Percentiles rank a stretch among this genome's conserved stretches.
phyloP scores from a whole-genome alignment of 2,329 filamentous ascomycete genomes.

The Beauveria sp. region DNA sequence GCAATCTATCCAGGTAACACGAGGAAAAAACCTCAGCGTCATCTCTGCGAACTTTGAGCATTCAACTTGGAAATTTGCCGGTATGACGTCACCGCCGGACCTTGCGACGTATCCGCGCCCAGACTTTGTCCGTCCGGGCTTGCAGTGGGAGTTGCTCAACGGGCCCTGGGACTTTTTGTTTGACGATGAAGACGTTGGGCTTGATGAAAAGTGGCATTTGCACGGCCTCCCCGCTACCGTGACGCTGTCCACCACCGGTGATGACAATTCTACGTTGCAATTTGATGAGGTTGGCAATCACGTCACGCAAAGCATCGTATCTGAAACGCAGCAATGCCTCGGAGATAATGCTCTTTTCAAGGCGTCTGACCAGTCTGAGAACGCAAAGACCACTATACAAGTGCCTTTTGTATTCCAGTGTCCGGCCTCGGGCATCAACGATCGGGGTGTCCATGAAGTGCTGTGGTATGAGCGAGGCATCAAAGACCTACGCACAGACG shows the following conservation, averaged over 20 bases:
- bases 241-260: conserved; percentile 22
- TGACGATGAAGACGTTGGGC: conserved; percentile 55
- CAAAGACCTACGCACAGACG: conserved; percentile 41
- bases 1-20: not conserved
- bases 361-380: conserved; percentile 18
- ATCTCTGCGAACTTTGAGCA: not conserved
- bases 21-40: not conserved
- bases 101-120: conserved; percentile 49
- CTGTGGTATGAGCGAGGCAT: conserved; percentile 57
- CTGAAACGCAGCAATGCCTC: conserved; percentile 39
- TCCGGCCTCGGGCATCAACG: conserved; percentile 46
- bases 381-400: conserved; percentile 45
- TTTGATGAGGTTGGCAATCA: conserved; percentile 16
- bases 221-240: conserved; percentile 39
- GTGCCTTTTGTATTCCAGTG: conserved; percentile 62
- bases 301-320: conserved; percentile 38
- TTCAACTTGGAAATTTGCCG: not conserved
- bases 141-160: conserved; percentile 54
- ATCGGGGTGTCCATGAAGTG: conserved; percentile 47
- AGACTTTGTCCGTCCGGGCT: conserved; percentile 49
- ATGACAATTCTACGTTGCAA: conserved; percentile 23
- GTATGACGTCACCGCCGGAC: conserved; percentile 15
- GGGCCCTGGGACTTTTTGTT: conserved; percentile 58
- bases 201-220: conserved; percentile 45
- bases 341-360: conserved; percentile 35